Conservation (phyloP, 805 yeast species). For the Millerozyma miso region DNA sequence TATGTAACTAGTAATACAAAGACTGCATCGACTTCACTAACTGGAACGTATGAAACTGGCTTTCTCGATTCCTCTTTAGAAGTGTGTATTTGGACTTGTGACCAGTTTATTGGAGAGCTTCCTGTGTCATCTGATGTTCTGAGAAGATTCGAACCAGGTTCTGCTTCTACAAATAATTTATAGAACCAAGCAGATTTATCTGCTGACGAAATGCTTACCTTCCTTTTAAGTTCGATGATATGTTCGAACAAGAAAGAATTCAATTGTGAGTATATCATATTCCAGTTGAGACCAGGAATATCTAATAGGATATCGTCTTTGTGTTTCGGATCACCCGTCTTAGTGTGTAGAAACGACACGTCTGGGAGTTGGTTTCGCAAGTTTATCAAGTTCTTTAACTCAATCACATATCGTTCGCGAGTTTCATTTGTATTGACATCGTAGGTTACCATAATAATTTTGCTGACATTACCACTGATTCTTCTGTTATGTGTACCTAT, state of each 20-base stretch:
- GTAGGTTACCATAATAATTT: constrained; percentile 35
- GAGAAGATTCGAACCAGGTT: neutral
- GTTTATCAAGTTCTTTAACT: constrained; percentile 27
- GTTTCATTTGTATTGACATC: constrained; percentile 23
- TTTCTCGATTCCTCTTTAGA: neutral
- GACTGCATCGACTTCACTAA: neutral
- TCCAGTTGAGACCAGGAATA: constrained; percentile 27
- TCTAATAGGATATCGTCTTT: constrained; percentile 14
- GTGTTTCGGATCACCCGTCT: constrained; percentile 8
- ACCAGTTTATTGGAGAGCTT: neutral
- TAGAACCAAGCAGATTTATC: neutral
- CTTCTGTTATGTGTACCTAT: constrained; percentile 3
- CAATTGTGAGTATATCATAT: constrained; percentile 28
- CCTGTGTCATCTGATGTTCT: neutral
- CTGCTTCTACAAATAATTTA: neutral
- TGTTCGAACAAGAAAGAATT: constrained; percentile 28
- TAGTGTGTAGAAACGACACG: constrained; percentile 11
- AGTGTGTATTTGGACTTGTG: neutral
- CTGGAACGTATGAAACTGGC: neutral
- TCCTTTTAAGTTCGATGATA: constrained; percentile 22
- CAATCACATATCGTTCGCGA: constrained; percentile 35
- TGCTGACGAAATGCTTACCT: neutral
- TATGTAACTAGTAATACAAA: neutral
- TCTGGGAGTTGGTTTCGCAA: constrained; percentile 12
- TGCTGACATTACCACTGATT: constrained; percentile 23